Percentiles rank a stretch among this genome's conserved stretches.
phyloP scores from a whole-genome alignment of 176 grass and related monocot species.

The Paspalum vaginatum region DNA sequence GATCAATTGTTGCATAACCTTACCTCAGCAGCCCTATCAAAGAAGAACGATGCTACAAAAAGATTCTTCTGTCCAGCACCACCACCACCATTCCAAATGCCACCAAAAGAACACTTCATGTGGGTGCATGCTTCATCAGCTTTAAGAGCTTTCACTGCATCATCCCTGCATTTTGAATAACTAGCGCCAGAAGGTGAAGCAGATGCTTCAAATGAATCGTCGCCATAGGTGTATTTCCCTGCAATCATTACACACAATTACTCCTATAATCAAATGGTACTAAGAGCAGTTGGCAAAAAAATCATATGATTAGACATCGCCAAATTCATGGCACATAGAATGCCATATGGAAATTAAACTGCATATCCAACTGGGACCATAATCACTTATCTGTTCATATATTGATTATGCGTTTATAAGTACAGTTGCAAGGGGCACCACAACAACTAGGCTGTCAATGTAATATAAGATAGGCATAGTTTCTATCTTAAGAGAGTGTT shows the following conservation, averaged over 20 bases:
- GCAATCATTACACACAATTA: conserved; percentile 13
- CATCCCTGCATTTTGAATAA: conserved; percentile 73
- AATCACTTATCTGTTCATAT: not conserved
- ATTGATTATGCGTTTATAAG: not conserved
- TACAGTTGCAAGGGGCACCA: not conserved
- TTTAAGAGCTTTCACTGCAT: conserved; percentile 80
- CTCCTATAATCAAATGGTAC: not conserved
- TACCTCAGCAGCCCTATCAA: conserved; percentile 96
- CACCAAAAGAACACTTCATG: conserved; percentile 98
- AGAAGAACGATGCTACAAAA: conserved; percentile 99
- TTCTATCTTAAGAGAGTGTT: not conserved
- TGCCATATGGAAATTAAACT: conserved; percentile 15
- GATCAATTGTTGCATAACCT: conserved; percentile 25
- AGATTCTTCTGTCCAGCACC: conserved; percentile 95
- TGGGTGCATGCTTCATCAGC: conserved; percentile 80
- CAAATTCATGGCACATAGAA: conserved; percentile 6
- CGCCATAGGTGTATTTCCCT: conserved; percentile 76
- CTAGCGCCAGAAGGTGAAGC: conserved; percentile 72
- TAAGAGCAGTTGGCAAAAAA: not conserved
- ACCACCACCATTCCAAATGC: conserved; percentile 97
- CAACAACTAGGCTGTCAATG: not conserved
- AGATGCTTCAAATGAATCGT: conserved; percentile 58
- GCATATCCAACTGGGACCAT: not conserved
- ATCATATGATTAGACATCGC: not conserved
- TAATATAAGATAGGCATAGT: not conserved